Evolutionary conservation across 257 asterid species (phyloP).

Genomic region (Nicotiana obtusifolia): DNA sequence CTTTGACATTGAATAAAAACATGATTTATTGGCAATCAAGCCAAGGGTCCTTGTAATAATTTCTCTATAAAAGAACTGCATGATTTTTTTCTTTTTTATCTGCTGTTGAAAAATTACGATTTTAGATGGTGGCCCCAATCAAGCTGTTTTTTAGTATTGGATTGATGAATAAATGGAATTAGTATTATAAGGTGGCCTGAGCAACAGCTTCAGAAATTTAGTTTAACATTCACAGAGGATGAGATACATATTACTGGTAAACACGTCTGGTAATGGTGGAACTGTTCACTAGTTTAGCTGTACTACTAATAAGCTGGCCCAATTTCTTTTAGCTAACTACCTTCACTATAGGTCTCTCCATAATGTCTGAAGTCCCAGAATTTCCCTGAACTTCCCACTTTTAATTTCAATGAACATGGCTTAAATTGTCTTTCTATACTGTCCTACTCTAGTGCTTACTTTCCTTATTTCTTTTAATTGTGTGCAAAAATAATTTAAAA

Average conservation of each 20-base stretch:
- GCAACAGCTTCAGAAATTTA: background rate
- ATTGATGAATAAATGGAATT: background rate
- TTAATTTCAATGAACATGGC: background rate
- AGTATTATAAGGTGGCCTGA: background rate
- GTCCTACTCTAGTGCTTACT: background rate
- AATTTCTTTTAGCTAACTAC: background rate
- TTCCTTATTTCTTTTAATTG: background rate
- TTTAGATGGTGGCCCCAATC: background rate
- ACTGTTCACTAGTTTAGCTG: background rate
- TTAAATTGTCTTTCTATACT: background rate
- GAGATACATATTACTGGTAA: background rate
- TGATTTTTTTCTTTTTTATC: background rate
- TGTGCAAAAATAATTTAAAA: background rate
- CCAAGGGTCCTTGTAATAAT: background rate
- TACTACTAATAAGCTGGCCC: background rate
- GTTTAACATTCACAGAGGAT: background rate
- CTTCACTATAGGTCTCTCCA: background rate
- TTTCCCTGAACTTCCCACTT: background rate
- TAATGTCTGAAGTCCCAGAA: background rate
- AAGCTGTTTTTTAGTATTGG: background rate
- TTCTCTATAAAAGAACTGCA: background rate
- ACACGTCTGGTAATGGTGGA: background rate
- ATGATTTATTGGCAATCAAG: background rate
- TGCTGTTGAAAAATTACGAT: background rate
- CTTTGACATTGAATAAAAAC: background rate